phyloP scores from a whole-genome alignment of 2,329 filamentous ascomycete species.

The Aureobasidium musti region DNA sequence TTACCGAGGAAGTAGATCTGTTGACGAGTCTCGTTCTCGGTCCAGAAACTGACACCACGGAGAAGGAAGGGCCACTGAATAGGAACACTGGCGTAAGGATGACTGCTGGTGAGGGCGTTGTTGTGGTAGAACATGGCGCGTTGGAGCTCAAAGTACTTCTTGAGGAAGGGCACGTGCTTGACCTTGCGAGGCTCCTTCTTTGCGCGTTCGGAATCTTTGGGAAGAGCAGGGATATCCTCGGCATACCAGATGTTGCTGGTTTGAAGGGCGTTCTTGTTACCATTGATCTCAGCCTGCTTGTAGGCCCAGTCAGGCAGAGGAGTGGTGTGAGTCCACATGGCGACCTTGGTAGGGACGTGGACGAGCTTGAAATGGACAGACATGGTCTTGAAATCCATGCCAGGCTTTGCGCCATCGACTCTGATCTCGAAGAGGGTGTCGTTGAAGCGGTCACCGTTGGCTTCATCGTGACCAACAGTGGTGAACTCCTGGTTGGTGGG shows the following conservation, averaged over 20 bases:
- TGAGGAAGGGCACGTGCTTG: slow-evolving; percentile 82
- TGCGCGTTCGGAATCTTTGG: slow-evolving; percentile 70
- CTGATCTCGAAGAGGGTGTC: slow-evolving; percentile 93
- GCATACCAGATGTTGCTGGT: slow-evolving; percentile 94
- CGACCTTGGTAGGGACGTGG: slow-evolving; percentile 91
- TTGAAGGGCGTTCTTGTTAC: slow-evolving; percentile 91
- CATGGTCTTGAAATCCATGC: slow-evolving; percentile 84
- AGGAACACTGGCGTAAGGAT: slow-evolving; percentile 91
- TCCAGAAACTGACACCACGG: slow-evolving; percentile 98
- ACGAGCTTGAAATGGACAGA: slow-evolving; percentile 94
- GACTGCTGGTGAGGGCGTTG: slow-evolving; percentile 93
- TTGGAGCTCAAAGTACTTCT: slow-evolving; percentile 95
- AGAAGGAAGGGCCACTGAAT: slow-evolving; percentile 98
- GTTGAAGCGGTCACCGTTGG: slow-evolving; percentile 71
- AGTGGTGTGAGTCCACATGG: slow-evolving; percentile 97
- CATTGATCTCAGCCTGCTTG: slow-evolving; percentile 98
- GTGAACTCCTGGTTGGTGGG: slow-evolving; percentile 99
- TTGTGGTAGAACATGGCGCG: slow-evolving; percentile 99
- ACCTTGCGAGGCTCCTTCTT: slow-evolving; percentile 74
- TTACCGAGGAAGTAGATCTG: slow-evolving; percentile 99
- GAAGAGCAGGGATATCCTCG: slow-evolving; percentile 83
- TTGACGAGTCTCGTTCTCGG: slow-evolving; percentile 87
- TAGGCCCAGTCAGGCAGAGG: slow-evolving; percentile 97
- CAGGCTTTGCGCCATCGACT: slow-evolving; percentile 79
- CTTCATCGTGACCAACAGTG: slow-evolving; percentile 71